These are phyloP conservation scores for Saitozyma podzolica DNA, from an alignment of 768 basidiomycete genomes.

Conservation along the genomic window DNA sequence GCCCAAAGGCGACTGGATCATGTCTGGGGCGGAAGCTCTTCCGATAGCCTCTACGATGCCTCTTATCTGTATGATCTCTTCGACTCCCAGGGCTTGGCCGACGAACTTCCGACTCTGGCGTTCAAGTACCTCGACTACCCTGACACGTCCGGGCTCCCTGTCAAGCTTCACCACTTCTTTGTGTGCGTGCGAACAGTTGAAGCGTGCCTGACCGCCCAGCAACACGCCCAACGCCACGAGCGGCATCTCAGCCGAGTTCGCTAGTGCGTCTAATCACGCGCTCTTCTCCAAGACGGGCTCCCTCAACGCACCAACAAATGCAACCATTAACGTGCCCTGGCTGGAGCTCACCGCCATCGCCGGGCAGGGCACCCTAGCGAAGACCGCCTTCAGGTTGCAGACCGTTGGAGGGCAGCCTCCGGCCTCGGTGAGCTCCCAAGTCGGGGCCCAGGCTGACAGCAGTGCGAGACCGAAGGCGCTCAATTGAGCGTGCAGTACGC, in stretches of 20 bases:
- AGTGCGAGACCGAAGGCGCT: constrained; percentile 51
- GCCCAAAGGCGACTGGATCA: no score
- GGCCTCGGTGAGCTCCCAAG: constrained; percentile 36
- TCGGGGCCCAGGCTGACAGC: constrained; percentile 2
- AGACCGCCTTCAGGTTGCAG: constrained; percentile 59
- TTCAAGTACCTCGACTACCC: constrained; percentile 55
- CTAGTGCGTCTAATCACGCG: constrained; percentile 10
- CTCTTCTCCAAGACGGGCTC: constrained; percentile 14
- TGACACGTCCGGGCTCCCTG: constrained; percentile 11
- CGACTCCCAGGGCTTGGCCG: constrained; percentile 5
- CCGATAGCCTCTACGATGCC: constrained; percentile 66
- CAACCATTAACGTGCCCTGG: constrained; percentile 60
- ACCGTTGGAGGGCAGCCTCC: constrained; percentile 63
- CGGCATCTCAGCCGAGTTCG: constrained; percentile 37
- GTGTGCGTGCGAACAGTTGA: constrained; percentile 20
- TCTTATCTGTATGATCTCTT: constrained; percentile 55
- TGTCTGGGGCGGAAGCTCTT: no score
- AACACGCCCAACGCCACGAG: constrained; percentile 16
- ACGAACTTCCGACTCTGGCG: constrained; percentile 60
- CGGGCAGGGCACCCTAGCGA: constrained; percentile 60
- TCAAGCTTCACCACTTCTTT: constrained; percentile 35
- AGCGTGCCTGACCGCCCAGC: not conserved
- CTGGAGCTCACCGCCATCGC: constrained; percentile 57
- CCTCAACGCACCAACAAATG: constrained; percentile 20
- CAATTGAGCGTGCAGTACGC: constrained; percentile 44